phyloP scores from a whole-genome alignment of 108 stramenopile species.

The Fistulifera solaris region DNA sequence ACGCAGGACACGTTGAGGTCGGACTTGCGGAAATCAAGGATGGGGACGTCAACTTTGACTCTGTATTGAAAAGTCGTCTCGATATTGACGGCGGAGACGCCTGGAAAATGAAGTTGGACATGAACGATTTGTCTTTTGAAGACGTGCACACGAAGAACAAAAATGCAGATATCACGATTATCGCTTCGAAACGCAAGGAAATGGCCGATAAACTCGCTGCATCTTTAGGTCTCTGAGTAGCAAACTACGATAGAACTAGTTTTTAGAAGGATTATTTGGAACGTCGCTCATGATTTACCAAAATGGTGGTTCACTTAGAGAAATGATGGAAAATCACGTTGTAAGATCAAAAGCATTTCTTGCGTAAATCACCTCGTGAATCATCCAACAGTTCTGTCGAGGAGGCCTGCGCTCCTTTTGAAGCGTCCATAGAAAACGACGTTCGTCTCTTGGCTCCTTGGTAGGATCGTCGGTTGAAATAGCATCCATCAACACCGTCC shows the following conservation, averaged over 20 bases:
- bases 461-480: conserved; percentile 1
- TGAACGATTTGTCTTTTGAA: conserved; percentile 77
- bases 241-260: no score
- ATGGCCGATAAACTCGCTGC: conserved; percentile 38
- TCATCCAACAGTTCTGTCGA: conserved; percentile 62
- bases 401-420: conserved; percentile 71
- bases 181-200: conserved; percentile 59
- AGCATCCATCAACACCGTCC: conserved; percentile 53
- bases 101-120: conserved; percentile 79
- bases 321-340: not conserved
- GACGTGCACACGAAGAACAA: conserved; percentile 77
- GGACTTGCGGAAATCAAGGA: conserved; percentile 53
- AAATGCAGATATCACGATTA: conserved; percentile 61
- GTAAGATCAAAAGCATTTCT: conserved; percentile 44
- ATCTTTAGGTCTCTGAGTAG: conserved; percentile 18
- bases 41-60: conserved; percentile 46
- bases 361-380: conserved; percentile 64
- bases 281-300: not conserved
- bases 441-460: not conserved
- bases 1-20: conserved; percentile 84
- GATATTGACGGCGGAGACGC: conserved; percentile 80
- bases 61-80: conserved; percentile 56
- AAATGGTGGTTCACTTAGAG: not conserved
- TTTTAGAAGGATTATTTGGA: no score
- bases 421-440: conserved; percentile 58